Percentiles rank a stretch among this genome's conserved stretches.
Conservation (phyloP, 768 basidiomycete species). For the Infundibulicybe gibba region DNA sequence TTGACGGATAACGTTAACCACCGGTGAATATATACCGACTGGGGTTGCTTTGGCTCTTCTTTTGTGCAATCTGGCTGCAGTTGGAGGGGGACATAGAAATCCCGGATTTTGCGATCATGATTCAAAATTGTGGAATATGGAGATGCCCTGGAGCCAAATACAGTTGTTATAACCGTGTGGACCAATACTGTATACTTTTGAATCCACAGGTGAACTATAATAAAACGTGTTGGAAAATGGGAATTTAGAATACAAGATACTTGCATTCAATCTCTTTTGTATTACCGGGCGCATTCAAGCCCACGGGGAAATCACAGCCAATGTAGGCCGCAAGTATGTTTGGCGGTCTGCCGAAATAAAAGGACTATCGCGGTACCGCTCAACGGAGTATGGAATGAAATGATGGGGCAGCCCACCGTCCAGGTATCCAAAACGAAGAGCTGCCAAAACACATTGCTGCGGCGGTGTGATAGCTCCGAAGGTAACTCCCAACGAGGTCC, state of each 20-base stretch:
- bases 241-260: slow-evolving; percentile 9
- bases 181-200: slow-evolving; percentile 52
- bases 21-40: slow-evolving; percentile 32
- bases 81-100: slow-evolving; percentile 47
- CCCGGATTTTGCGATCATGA: slow-evolving; percentile 58
- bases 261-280: slow-evolving; percentile 39
- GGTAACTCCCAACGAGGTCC: slow-evolving; percentile 58
- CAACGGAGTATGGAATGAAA: neutral
- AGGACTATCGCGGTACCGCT: slow-evolving; percentile 38
- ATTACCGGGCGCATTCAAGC: slow-evolving; percentile 32
- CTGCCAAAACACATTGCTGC: slow-evolving; percentile 64
- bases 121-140: slow-evolving; percentile 50
- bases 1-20: slow-evolving; percentile 42
- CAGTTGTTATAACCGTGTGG: slow-evolving; percentile 44
- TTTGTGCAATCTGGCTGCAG: slow-evolving; percentile 36
- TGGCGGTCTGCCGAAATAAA: slow-evolving; percentile 58
- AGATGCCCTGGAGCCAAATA: slow-evolving; percentile 50
- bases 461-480: slow-evolving; percentile 36
- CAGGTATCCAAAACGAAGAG: slow-evolving; percentile 62
- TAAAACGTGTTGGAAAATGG: slow-evolving; percentile 1
- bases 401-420: slow-evolving; percentile 34
- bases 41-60: slow-evolving; percentile 5
- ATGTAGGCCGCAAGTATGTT: slow-evolving; percentile 47
- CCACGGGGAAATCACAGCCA: slow-evolving; percentile 53
- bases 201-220: slow-evolving; percentile 51